phyloP scores from a whole-genome alignment of 2,329 filamentous ascomycete genomes.

The Exophiala dermatitidis region DNA sequence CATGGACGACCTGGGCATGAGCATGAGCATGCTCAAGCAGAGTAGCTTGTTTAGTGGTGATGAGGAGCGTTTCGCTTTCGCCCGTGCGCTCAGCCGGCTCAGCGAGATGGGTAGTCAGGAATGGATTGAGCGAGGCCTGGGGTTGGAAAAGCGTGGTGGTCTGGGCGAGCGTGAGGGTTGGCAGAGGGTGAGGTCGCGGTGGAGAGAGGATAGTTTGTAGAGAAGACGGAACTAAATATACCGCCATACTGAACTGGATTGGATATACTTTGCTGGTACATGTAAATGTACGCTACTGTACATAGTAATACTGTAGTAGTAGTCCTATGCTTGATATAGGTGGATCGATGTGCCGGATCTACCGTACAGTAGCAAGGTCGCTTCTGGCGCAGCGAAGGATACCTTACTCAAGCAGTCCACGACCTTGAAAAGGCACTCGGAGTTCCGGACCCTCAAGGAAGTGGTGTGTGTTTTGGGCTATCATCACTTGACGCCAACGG shows the following conservation, averaged over 20 bases:
- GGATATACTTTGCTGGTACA: not conserved
- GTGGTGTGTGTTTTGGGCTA: not conserved
- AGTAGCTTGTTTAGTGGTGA: constrained; percentile 86
- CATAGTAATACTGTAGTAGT: too few species aligned
- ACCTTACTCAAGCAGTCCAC: too few species aligned
- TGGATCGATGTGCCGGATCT: too few species aligned
- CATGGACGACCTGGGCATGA: constrained; percentile 82
- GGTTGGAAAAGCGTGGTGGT: constrained; percentile 39
- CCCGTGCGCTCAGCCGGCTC: constrained; percentile 73
- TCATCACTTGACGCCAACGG: constrained; percentile 19
- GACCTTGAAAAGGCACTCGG: too few species aligned
- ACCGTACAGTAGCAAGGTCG: too few species aligned
- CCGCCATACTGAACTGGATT: not conserved
- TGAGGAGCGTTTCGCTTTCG: constrained; percentile 95
- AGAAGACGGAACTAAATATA: not conserved
- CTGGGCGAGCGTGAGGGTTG: constrained; percentile 43
- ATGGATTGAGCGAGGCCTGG: constrained; percentile 78
- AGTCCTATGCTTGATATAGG: too few species aligned
- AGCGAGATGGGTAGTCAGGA: constrained; percentile 90
- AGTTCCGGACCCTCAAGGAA: not conserved
- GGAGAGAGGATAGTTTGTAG: constrained; percentile 45
- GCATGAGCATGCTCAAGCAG: constrained; percentile 75
- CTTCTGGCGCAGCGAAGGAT: too few species aligned
- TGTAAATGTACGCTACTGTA: too few species aligned
- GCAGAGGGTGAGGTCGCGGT: constrained; percentile 43